Base-by-base conservation (phyloP, 441 rosid species). In the Gossypium laxum region DNA sequence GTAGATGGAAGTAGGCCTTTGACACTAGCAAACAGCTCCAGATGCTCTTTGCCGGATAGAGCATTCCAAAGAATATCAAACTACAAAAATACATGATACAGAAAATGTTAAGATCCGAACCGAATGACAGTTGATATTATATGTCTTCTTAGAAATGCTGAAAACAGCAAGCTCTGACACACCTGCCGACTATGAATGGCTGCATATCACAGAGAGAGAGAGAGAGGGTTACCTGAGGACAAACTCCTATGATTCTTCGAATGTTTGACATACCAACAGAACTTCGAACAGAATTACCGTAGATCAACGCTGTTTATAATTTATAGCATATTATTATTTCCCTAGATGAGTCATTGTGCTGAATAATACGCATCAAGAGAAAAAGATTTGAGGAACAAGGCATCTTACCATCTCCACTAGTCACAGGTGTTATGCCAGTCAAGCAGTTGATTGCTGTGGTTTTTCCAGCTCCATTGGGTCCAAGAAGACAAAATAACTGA, bases 381-480 rank as follows among this genome's bases (percentile, higher is more conserved):
- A 52, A 38, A 63, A 69, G 18, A 2, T 10, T 5, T 8, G 70
- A 60, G 69, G 47, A 22, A 59, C 60, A 26, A 71, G 74, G 63
- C 43, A 10, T 34, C 67, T 75, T 87, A 93, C 98, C 96, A 76
- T 93, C 98, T 54, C 98, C 97, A 51, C 80, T 69, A 3, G 96
- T 90, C 72, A 84, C 90, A 21, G 97, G 91, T 74, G 89, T 85
- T 76, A 91, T 81, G 55, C 98, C 98, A 19, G 97, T 93, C 79
- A 91, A 82, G 78, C 98, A 93, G 74, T 85, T 90, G 66, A 93
- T 93, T 41, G 86, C 78, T 70, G 98, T 91, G 54, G 98, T 93
- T 80, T 93, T 93, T 76, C 98, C 98, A 19, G 96, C 98, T 38
- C 98, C 98, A 70, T 93, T 93, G 51, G 97, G 97, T 68, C 98